phyloP scores from a whole-genome alignment of 768 basidiomycete genomes.

The Lactarius pseudohatsudake region DNA sequence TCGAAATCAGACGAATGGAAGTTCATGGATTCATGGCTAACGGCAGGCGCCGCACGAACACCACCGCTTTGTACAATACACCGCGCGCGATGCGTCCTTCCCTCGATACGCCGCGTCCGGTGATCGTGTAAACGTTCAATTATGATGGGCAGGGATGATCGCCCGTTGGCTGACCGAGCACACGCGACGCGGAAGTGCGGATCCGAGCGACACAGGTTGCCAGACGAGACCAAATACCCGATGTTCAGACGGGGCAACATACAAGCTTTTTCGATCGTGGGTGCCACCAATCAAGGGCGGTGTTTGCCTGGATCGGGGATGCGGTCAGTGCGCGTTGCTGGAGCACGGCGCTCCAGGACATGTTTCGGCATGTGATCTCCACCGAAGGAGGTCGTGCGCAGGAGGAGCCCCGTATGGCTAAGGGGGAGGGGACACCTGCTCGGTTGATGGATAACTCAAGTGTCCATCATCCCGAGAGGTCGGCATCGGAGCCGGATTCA shows the following conservation, averaged over 20 bases:
- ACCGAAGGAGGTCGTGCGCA: background rate
- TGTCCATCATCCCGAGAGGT: conserved; percentile 1
- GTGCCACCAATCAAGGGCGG: background rate
- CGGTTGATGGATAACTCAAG: conserved; percentile 2
- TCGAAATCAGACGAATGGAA: conserved; percentile 6
- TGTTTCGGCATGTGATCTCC: conserved; percentile 18
- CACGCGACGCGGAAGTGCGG: background rate
- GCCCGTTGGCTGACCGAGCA: background rate
- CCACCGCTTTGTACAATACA: background rate
- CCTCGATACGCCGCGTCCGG: conserved; percentile 5
- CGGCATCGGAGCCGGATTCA: background rate
- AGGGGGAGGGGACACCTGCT: background rate
- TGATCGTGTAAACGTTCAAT: conserved; percentile 3
- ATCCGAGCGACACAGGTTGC: background rate
- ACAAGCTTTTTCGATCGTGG: background rate
- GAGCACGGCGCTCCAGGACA: background rate
- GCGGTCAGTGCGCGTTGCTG: conserved; percentile 16
- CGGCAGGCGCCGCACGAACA: background rate
- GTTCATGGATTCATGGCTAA: background rate
- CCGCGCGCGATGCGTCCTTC: background rate
- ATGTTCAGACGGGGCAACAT: background rate
- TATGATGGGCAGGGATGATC: background rate
- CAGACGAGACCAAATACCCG: background rate
- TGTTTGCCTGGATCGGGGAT: background rate
- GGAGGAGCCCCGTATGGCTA: conserved; percentile 1